A percentile compares a stretch with the other conserved stretches of the same genome.
Evolutionary conservation across 805 yeast species (phyloP).

Genomic region (Ogataea populi-albae): DNA sequence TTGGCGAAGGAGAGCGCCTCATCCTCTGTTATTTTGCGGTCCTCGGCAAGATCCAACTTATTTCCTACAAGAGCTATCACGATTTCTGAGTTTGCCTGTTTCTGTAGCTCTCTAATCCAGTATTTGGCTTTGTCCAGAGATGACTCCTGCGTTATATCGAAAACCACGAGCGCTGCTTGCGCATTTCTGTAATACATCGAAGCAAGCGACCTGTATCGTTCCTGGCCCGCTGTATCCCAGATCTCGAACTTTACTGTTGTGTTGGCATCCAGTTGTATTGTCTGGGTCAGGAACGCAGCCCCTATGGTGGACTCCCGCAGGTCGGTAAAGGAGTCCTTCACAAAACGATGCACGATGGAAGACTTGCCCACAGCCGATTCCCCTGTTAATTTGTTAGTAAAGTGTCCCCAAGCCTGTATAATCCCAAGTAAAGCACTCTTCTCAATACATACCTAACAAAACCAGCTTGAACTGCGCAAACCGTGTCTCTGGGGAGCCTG

Average conservation of each 20-base stretch:
- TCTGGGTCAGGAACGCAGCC: constrained; percentile 77
- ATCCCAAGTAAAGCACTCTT: no score
- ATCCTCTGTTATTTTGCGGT: constrained; percentile 43
- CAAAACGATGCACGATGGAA: constrained; percentile 65
- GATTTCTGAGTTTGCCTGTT: constrained; percentile 72
- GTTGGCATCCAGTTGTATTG: constrained; percentile 50
- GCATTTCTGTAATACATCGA: constrained; percentile 84
- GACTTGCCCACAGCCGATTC: constrained; percentile 72
- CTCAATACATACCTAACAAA: constrained; percentile 39
- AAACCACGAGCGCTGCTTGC: constrained; percentile 76
- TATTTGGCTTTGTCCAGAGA: constrained; percentile 70
- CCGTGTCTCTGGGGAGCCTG: constrained; percentile 19
- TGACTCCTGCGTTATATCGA: constrained; percentile 65
- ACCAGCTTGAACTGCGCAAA: constrained; percentile 61
- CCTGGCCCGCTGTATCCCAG: constrained; percentile 90
- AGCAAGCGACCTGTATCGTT: constrained; percentile 70
- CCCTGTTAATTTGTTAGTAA: constrained; percentile 35
- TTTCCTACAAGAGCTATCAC: constrained; percentile 86
- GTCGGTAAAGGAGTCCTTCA: constrained; percentile 70
- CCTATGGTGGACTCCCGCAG: constrained; percentile 79
- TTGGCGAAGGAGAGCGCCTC: constrained; percentile 54
- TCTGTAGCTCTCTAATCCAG: constrained; percentile 77
- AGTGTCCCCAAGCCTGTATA: no score
- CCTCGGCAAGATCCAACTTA: constrained; percentile 56
- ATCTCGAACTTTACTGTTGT: constrained; percentile 69